phyloP scores from a whole-genome alignment of 2,329 filamentous ascomycete species.

The Plenodomus lindquistii region DNA sequence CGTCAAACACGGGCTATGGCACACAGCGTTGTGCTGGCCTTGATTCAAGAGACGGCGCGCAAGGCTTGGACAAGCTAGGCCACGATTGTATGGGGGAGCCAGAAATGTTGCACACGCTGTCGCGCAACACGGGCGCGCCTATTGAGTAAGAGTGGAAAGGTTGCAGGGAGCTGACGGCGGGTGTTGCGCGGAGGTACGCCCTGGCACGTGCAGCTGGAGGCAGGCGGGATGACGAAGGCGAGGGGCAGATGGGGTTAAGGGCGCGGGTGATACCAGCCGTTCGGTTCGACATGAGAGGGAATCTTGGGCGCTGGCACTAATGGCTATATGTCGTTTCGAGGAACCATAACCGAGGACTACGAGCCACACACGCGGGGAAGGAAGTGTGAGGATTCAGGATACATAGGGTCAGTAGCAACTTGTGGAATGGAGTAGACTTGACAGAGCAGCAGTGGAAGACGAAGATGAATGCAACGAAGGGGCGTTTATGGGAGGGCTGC shows the following conservation, averaged over 20 bases:
- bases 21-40: slow-evolving; percentile 5
- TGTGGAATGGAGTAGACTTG: too few relatives aligned
- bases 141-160: slow-evolving; percentile 10
- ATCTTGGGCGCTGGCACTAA: too few relatives aligned
- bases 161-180: slow-evolving; percentile 7
- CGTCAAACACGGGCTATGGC: slow-evolving; percentile 10
- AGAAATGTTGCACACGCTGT: slow-evolving; percentile 7
- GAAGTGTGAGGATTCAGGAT: too few relatives aligned
- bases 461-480: too few relatives aligned
- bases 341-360: too few relatives aligned
- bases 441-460: too few relatives aligned
- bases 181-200: slow-evolving; percentile 15
- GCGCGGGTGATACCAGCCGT: background rate
- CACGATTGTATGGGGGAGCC: background rate
- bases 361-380: too few relatives aligned
- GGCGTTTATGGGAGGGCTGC: too few relatives aligned
- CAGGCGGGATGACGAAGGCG: slow-evolving; percentile 14
- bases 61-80: background rate
- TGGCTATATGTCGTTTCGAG: too few relatives aligned
- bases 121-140: slow-evolving; percentile 13
- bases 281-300: background rate
- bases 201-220: slow-evolving; percentile 23
- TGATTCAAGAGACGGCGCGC: too few relatives aligned
- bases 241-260: too few relatives aligned
- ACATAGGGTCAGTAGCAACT: too few relatives aligned